Evolutionary conservation across 305 asterid genomes (phyloP).

Genomic region (Fraxinus platypoda): DNA sequence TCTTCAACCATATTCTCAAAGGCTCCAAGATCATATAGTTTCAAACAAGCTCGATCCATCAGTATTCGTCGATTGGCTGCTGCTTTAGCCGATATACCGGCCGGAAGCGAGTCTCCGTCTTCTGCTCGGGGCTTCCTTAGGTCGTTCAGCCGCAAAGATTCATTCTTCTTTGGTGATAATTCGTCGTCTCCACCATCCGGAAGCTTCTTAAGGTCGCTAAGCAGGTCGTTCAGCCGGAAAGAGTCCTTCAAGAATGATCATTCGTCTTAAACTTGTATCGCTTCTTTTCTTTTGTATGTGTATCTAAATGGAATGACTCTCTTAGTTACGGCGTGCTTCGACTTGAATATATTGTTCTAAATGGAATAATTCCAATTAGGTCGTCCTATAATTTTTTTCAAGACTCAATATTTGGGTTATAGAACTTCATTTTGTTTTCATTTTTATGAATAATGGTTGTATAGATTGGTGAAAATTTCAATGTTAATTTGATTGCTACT

Average conservation of each 20-base stretch:
- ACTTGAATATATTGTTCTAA: neutral
- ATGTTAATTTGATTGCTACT: neutral
- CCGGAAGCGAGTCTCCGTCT: slow-evolving; percentile 48
- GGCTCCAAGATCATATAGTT: slow-evolving; percentile 50
- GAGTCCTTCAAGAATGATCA: neutral
- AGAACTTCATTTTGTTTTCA: neutral
- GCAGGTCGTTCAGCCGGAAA: neutral
- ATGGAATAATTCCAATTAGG: neutral
- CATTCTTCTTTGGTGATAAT: neutral
- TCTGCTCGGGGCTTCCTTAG: slow-evolving; percentile 32
- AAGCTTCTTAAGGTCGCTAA: slow-evolving; percentile 1
- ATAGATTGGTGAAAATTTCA: neutral
- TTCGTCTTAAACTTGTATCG: neutral
- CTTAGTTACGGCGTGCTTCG: neutral
- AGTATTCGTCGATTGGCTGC: slow-evolving; percentile 80
- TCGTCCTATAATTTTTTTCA: neutral
- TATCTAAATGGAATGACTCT: neutral
- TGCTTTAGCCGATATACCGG: slow-evolving; percentile 54
- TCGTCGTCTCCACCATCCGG: neutral
- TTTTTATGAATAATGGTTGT: neutral
- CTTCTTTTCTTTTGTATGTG: neutral
- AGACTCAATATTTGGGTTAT: neutral
- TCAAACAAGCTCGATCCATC: slow-evolving; percentile 54
- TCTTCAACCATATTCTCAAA: slow-evolving; percentile 68
- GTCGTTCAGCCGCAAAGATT: slow-evolving; percentile 37